A percentile compares a stretch with the other conserved stretches of the same genome.
These are phyloP conservation scores for Botryotinia globosa DNA, from an alignment of 2,329 filamentous ascomycete species.

Conservation along the genomic window DNA sequence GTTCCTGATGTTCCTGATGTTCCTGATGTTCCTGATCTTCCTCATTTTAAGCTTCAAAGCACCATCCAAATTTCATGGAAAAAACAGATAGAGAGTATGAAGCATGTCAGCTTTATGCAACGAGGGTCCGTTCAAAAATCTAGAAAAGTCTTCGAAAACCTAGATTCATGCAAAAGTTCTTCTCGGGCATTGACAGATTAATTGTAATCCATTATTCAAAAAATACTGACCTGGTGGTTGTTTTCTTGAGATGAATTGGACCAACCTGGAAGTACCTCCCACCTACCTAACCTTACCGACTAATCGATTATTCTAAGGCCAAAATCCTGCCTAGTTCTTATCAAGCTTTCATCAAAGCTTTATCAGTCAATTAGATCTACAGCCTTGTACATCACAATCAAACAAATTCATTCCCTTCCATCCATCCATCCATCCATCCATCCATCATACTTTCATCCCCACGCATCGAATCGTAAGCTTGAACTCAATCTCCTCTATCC, in stretches of 20 bases:
- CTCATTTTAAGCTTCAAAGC: constrained; percentile 15
- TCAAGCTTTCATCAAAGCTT: constrained; percentile 2
- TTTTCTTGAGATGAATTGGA: not conserved
- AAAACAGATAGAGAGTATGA: not conserved
- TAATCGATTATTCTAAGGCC: constrained; percentile 1
- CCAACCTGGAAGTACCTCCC: not conserved
- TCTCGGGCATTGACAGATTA: not conserved
- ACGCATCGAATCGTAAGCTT: not conserved
- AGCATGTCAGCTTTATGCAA: not conserved
- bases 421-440: no score
- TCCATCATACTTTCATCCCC: not conserved
- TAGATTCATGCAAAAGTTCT: not conserved
- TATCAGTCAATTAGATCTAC: not conserved
- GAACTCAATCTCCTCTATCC: not conserved
- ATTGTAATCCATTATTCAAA: not conserved
- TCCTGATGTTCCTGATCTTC: not conserved
- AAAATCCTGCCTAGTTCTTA: not conserved
- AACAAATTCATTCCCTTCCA: not conserved
- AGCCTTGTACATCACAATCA: constrained; percentile 1
- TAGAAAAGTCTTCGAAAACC: not conserved
- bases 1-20: not conserved
- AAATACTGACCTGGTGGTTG: not conserved
- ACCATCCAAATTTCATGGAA: not conserved
- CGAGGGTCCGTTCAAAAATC: not conserved
- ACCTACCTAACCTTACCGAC: not conserved